phyloP scores from a whole-genome alignment of 2,329 filamentous ascomycete species.

The Trichoderma sp. region DNA sequence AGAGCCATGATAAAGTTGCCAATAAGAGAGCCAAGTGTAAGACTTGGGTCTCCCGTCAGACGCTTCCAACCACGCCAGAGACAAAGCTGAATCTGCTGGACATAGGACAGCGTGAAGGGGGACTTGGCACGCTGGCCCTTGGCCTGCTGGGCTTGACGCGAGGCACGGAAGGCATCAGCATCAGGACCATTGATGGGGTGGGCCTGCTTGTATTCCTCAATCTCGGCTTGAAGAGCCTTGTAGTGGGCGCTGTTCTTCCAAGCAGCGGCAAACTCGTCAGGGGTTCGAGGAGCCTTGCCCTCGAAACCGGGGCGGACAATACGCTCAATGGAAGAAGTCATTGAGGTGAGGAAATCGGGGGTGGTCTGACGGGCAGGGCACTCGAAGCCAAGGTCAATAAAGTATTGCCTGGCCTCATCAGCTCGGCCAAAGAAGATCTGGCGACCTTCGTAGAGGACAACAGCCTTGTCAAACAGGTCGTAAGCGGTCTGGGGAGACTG shows the following conservation, averaged over 20 bases:
- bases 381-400: conserved; percentile 64
- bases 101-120: conserved; percentile 77
- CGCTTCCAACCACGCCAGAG: conserved; percentile 78
- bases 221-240: conserved; percentile 50
- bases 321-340: conserved; percentile 60
- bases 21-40: conserved; percentile 66
- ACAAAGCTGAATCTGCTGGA: conserved; percentile 75
- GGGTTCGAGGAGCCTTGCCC: conserved; percentile 55
- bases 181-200: conserved; percentile 57
- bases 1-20: conserved; percentile 75
- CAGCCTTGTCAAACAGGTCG: conserved; percentile 61
- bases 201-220: conserved; percentile 52
- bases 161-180: conserved; percentile 56
- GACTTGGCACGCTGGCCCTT: conserved; percentile 63
- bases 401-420: conserved; percentile 61
- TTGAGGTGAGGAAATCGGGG: conserved; percentile 70
- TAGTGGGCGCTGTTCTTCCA: conserved; percentile 58
- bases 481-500: conserved; percentile 65
- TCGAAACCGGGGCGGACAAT: conserved; percentile 56
- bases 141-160: conserved; percentile 54
- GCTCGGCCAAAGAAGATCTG: conserved; percentile 64
- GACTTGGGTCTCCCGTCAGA: conserved; percentile 70
- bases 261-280: conserved; percentile 58
- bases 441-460: conserved; percentile 58
- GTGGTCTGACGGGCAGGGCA: conserved; percentile 66